phyloP scores from a whole-genome alignment of 2,329 filamentous ascomycete genomes.

The Metarhizium album region DNA sequence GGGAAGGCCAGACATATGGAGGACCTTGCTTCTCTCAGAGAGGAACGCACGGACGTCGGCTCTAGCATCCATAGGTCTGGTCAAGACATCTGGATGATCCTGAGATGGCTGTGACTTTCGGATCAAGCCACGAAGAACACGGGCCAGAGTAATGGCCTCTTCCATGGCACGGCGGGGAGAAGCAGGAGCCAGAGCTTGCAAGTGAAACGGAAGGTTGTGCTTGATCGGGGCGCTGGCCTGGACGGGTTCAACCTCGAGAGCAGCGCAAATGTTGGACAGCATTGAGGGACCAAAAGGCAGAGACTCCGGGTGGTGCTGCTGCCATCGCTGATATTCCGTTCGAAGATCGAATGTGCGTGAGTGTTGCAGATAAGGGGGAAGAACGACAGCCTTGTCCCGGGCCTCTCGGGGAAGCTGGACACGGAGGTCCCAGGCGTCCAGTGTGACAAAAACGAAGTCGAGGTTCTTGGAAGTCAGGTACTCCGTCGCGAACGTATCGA shows the following conservation, averaged over 20 bases:
- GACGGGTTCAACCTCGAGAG: constrained; percentile 93
- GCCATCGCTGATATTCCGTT: constrained; percentile 97
- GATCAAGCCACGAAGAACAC: constrained; percentile 84
- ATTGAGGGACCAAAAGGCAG: constrained; percentile 93
- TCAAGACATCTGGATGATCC: constrained; percentile 90
- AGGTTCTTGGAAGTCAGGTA: constrained; percentile 83
- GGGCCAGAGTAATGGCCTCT: constrained; percentile 86
- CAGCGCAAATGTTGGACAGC: constrained; percentile 94
- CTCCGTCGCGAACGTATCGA: constrained; percentile 88
- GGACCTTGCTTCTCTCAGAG: constrained; percentile 91
- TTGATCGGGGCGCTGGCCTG: constrained; percentile 97
- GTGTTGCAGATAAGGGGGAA: constrained; percentile 94
- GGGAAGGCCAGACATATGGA: constrained; percentile 94
- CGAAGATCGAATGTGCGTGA: constrained; percentile 94
- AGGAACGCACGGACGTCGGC: constrained; percentile 95
- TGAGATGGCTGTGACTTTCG: constrained; percentile 91
- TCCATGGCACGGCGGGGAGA: constrained; percentile 96
- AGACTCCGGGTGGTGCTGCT: constrained; percentile 95
- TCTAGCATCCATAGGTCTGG: constrained; percentile 89
- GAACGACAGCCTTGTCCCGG: constrained; percentile 93
- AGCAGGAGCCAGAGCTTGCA: constrained; percentile 89
- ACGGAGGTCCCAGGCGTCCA: constrained; percentile 96
- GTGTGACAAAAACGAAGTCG: constrained; percentile 95
- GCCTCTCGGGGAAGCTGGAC: constrained; percentile 96
- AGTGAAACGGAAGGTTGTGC: constrained; percentile 94